phyloP scores from a whole-genome alignment of 306 rosid genomes.

The Potentilla sterilis region DNA sequence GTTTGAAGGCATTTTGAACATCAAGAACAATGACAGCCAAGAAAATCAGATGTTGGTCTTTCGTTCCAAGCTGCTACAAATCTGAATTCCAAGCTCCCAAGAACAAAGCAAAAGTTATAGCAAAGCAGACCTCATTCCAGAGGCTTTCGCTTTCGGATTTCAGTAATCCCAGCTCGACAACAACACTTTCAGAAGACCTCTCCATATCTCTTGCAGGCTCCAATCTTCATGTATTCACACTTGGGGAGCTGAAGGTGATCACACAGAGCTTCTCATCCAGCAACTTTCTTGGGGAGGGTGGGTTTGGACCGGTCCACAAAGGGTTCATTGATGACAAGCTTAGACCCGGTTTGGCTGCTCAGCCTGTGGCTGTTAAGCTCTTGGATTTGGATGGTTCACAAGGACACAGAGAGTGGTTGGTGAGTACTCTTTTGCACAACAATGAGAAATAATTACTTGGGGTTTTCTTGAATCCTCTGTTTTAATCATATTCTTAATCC shows the following conservation, averaged over 20 bases:
- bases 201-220: slow-evolving; percentile 83
- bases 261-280: slow-evolving; percentile 68
- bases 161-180: slow-evolving; percentile 56
- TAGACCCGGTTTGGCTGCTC: slow-evolving; percentile 68
- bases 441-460: background rate
- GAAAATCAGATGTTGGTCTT: slow-evolving; percentile 43
- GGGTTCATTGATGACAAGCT: slow-evolving; percentile 92
- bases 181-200: slow-evolving; percentile 63
- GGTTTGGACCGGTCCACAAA: slow-evolving; percentile 96
- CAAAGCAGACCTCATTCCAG: slow-evolving; percentile 47
- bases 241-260: slow-evolving; percentile 76
- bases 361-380: slow-evolving; percentile 90
- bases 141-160: slow-evolving; percentile 66
- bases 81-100: slow-evolving; percentile 26
- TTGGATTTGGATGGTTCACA: slow-evolving; percentile 83
- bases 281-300: slow-evolving; percentile 89
- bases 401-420: slow-evolving; percentile 99
- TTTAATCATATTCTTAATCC: slow-evolving; percentile 10
- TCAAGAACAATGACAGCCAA: slow-evolving; percentile 24
- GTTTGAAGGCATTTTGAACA: slow-evolving; percentile 3
- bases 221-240: slow-evolving; percentile 59
- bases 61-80: slow-evolving; percentile 58
- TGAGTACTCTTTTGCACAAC: slow-evolving; percentile 27
- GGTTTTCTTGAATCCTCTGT: background rate
- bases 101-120: slow-evolving; percentile 45